Percentiles rank a stretch among this genome's conserved stretches.
These are phyloP conservation scores for Paramecium sexaurelia DNA, from an alignment of 73 alveolate species.

Conservation along the genomic window DNA sequence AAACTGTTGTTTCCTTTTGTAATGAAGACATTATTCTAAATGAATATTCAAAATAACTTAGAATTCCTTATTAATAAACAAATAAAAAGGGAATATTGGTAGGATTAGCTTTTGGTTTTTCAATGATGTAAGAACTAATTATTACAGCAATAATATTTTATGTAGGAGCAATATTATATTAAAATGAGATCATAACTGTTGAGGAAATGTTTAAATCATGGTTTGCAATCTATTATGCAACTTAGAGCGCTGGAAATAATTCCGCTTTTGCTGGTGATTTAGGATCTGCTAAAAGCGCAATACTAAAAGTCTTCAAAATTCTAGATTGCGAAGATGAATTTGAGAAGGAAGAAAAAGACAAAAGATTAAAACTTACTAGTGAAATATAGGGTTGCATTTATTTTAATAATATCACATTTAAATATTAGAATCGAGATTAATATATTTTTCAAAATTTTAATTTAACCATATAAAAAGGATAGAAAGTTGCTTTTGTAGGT, in stretches of 20 bases:
- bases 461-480: slow-evolving; percentile 43
- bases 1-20: slow-evolving; percentile 75
- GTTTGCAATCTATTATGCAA: slow-evolving; percentile 2
- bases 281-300: background rate
- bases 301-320: background rate
- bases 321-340: slow-evolving; percentile 34
- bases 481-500: slow-evolving; percentile 83
- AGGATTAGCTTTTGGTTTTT: background rate
- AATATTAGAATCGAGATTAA: slow-evolving; percentile 77
- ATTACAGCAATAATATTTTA: background rate
- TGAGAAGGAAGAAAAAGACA: background rate
- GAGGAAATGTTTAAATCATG: slow-evolving; percentile 27
- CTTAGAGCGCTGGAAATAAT: slow-evolving; percentile 36
- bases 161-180: slow-evolving; percentile 15
- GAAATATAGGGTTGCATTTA: slow-evolving; percentile 78
- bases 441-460: slow-evolving; percentile 71
- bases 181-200: background rate
- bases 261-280: background rate
- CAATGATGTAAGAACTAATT: background rate
- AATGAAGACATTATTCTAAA: background rate
- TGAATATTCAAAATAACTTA: background rate
- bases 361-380: background rate
- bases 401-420: slow-evolving; percentile 81
- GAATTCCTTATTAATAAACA: background rate
- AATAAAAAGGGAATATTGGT: background rate